Evolutionary conservation across 768 basidiomycete species (phyloP).

Genomic region (Tricholoma saponaceum): DNA sequence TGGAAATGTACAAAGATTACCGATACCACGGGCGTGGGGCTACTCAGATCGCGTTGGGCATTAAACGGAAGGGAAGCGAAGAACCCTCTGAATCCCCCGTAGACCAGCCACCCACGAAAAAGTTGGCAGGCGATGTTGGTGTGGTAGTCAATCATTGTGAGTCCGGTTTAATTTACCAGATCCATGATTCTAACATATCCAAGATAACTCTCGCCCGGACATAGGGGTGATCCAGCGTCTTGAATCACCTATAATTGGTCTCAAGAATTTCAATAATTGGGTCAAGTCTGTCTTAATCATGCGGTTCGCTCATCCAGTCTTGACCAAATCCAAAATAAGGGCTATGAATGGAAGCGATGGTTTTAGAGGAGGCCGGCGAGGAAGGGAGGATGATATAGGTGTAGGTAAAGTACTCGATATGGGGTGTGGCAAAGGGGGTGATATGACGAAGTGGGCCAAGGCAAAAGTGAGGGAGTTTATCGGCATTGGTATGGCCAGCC

Average conservation of each 20-base stretch:
- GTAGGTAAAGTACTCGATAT: slow-evolving; percentile 88
- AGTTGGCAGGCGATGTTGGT: slow-evolving; percentile 62
- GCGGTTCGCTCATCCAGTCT: slow-evolving; percentile 75
- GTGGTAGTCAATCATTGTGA: slow-evolving; percentile 77
- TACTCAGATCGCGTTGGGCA: slow-evolving; percentile 33
- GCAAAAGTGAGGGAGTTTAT: slow-evolving; percentile 77
- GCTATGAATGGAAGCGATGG: slow-evolving; percentile 17
- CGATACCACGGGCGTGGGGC: slow-evolving; percentile 56
- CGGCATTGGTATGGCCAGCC: slow-evolving; percentile 60
- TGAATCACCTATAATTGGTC: slow-evolving; percentile 91
- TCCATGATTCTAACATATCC: background rate
- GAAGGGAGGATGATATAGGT: slow-evolving; percentile 25
- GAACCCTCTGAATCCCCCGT: slow-evolving; percentile 31
- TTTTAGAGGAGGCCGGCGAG: slow-evolving; percentile 21
- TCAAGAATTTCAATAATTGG: slow-evolving; percentile 99
- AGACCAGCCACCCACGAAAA: slow-evolving; percentile 41
- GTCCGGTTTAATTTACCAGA: slow-evolving; percentile 24
- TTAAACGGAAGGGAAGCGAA: slow-evolving; percentile 22
- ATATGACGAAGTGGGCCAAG: slow-evolving; percentile 92
- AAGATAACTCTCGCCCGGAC: slow-evolving; percentile 93
- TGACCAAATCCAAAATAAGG: slow-evolving; percentile 35
- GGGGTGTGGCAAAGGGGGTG: slow-evolving; percentile 99
- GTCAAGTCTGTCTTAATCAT: slow-evolving; percentile 96
- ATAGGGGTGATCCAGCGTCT: slow-evolving; percentile 81
- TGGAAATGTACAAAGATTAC: slow-evolving; percentile 53